A percentile compares a stretch with the other conserved stretches of the same genome.
Conservation (phyloP, 192 early-diverging fungal genomes). For the Haplosporangium gracile region DNA sequence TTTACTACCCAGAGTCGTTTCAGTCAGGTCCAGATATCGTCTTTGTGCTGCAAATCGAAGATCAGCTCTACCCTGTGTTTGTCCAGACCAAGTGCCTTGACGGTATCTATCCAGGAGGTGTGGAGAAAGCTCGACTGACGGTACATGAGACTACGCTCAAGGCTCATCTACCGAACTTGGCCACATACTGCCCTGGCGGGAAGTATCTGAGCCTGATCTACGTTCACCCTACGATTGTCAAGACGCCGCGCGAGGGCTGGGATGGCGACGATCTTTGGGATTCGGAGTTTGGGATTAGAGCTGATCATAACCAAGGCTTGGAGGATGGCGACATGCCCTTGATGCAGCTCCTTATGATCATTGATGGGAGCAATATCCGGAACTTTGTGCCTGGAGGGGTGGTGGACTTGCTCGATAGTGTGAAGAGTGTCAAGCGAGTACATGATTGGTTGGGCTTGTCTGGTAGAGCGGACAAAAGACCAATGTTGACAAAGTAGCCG, state of each 20-base stretch:
- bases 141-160: slow-evolving; percentile 48
- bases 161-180: slow-evolving; percentile 37
- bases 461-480: slow-evolving; percentile 30
- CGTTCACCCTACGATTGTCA: slow-evolving; percentile 24
- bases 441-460: slow-evolving; percentile 26
- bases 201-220: slow-evolving; percentile 53
- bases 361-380: slow-evolving; percentile 39
- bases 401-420: slow-evolving; percentile 28
- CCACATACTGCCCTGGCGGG: slow-evolving; percentile 40
- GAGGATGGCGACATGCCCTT: slow-evolving; percentile 26
- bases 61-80: slow-evolving; percentile 49
- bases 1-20: slow-evolving; percentile 43
- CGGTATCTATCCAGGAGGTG: slow-evolving; percentile 31
- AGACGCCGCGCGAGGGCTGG: slow-evolving; percentile 41
- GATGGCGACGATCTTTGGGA: slow-evolving; percentile 23
- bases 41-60: slow-evolving; percentile 39
- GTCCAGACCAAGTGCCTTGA: slow-evolving; percentile 34
- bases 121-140: slow-evolving; percentile 42
- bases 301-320: slow-evolving; percentile 19
- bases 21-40: slow-evolving; percentile 34
- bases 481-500: too few relatives aligned
- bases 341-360: slow-evolving; percentile 48
- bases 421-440: slow-evolving; percentile 35
- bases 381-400: neutral
- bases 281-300: slow-evolving; percentile 16